Evolutionary conservation across 306 rosid genomes (phyloP).

Genomic region (Cicer pinnatifidum): DNA sequence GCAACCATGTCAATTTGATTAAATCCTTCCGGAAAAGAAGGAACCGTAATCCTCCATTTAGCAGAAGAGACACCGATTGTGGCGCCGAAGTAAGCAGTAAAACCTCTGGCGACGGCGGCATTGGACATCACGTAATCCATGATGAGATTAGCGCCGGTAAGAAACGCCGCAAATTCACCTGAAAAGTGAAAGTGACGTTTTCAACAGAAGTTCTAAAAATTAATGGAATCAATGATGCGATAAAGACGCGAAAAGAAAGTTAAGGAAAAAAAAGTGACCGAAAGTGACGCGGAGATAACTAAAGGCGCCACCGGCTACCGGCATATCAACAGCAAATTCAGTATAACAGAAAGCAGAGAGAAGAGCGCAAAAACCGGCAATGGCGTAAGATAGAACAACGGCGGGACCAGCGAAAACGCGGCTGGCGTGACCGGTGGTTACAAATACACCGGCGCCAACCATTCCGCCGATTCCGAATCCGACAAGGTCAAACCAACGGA

Average conservation of each 20-base stretch:
- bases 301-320: constrained; percentile 97
- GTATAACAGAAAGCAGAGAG: constrained; percentile 96
- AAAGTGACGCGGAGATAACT: constrained; percentile 95
- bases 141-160: constrained; percentile 83
- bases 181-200: constrained; percentile 10
- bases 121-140: constrained; percentile 97
- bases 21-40: constrained; percentile 69
- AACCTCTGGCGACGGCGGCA: constrained; percentile 82
- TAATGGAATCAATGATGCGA: neutral
- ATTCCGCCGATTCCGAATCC: constrained; percentile 85
- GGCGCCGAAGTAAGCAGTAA: constrained; percentile 69
- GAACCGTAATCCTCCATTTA: constrained; percentile 73
- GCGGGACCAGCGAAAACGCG: constrained; percentile 72
- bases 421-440: constrained; percentile 82
- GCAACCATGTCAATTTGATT: constrained; percentile 75
- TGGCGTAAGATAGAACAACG: constrained; percentile 81
- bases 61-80: constrained; percentile 70
- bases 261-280: constrained; percentile 45
- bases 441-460: constrained; percentile 93
- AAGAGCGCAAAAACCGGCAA: constrained; percentile 93
- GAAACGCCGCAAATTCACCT: constrained; percentile 90
- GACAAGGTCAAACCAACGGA: constrained; percentile 84
- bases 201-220: neutral
- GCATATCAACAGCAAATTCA: constrained; percentile 95
- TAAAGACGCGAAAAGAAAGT: neutral